Base-by-base conservation (phyloP, 192 early-diverging fungal genomes). In the Geranomyces michiganensis region DNA sequence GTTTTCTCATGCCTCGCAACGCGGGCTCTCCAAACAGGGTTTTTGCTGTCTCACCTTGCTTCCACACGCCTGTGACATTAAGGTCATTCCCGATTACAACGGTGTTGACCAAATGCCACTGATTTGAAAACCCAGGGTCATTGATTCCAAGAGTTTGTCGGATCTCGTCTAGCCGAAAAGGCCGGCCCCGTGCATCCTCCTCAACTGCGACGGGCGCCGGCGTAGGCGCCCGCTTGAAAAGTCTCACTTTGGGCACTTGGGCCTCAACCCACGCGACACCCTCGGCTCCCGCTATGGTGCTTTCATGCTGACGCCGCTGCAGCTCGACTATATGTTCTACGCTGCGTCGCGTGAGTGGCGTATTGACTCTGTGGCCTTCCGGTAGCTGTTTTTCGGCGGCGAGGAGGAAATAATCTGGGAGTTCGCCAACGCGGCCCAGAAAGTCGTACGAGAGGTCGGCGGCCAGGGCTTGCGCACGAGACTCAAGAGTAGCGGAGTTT, bases 1-100 rank as follows among this genome's bases (percentile, higher is more conserved):
- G n/a, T n/a, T n/a, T n/a, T n/a, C n/a, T n/a, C n/a, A n/a, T n/a
- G n/a, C n/a, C n/a, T n/a, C n/a, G n/a, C n/a, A n/a, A n/a, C n/a
- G n/a, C n/a, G n/a, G n/a, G n/a, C n/a, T n/a, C n/a, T n/a, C n/a
- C n/a, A n/a, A n/a, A n/a, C n/a, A n/a, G n/a, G n/a, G 46, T 19
- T 47, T 19, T 47, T 19, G 46, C 46, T 47, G 24, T n/a, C 68
- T 36, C 71, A 89, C 85, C 92, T 81, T 92, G 88, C 29, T 79
- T 75, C 97, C 97, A 99, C 26, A 97, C 91, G 24, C 85, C 91
- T 15, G 96, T 92, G 19, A 98, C 86, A 80, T 99, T 99, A 45
- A 98, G 82, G 77, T 99, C 96, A 78, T 92, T 86, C 9, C 92
- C 92, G 0, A 68, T 60, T 51, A 81, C 64, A 5, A 70, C 59